Evolutionary conservation across 2,329 filamentous ascomycete species (phyloP).

Genomic region (Tothia fuscella): DNA sequence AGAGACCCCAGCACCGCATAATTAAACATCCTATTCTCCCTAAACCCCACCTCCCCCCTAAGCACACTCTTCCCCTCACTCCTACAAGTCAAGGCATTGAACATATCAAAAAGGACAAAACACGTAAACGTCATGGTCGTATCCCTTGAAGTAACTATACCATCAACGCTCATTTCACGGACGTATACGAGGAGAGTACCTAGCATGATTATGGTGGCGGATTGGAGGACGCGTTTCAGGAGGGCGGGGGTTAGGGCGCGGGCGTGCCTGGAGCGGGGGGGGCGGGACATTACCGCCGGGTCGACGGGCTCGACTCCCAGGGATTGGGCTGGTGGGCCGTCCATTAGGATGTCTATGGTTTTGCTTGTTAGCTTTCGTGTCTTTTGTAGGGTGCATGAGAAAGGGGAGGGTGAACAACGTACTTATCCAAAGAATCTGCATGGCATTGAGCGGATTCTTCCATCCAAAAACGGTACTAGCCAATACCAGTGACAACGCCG

Average conservation of each 20-base stretch:
- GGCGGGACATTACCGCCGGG: constrained; percentile 82
- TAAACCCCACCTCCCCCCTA: constrained; percentile 68
- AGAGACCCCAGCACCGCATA: constrained; percentile 82
- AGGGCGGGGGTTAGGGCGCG: constrained; percentile 80
- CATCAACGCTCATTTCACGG: constrained; percentile 77
- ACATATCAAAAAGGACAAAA: constrained; percentile 99
- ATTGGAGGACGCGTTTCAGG: constrained; percentile 74
- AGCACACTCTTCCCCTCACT: constrained; percentile 84
- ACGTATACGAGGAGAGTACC: constrained; percentile 88
- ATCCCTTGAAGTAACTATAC: constrained; percentile 77
- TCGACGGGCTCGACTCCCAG: constrained; percentile 93
- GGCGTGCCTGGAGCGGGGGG: constrained; percentile 75
- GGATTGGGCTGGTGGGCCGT: constrained; percentile 92
- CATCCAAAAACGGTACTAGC: constrained; percentile 87
- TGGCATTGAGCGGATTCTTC: constrained; percentile 91
- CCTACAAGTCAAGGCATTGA: constrained; percentile 89
- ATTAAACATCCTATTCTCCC: constrained; percentile 89
- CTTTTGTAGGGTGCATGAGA: background rate
- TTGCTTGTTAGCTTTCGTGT: constrained; percentile 17
- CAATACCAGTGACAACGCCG: constrained; percentile 80
- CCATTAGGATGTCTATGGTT: constrained; percentile 88
- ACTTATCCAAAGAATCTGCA: constrained; percentile 99
- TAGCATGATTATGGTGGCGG: constrained; percentile 78
- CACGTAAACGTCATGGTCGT: constrained; percentile 99
- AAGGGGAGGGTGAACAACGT: constrained; percentile 31